A percentile compares a stretch with the other conserved stretches of the same genome.
These are phyloP conservation scores for Peziza echinospora DNA, from an alignment of 495 filamentous ascomycete genomes.

Conservation along the genomic window DNA sequence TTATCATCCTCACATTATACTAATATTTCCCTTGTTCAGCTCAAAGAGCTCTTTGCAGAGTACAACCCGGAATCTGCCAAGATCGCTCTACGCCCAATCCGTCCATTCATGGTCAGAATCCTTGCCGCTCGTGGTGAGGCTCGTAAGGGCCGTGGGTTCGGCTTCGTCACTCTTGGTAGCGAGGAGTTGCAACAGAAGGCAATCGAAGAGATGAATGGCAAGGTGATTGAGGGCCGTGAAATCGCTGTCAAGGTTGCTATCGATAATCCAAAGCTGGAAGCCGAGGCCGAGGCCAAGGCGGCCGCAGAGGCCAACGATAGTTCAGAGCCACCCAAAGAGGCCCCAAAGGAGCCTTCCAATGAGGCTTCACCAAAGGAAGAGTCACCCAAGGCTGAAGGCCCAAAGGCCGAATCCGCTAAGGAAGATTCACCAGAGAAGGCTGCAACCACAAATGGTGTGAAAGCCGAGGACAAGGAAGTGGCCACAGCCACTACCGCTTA, in stretches of 20 bases:
- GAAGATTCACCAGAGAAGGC: conserved; percentile 5
- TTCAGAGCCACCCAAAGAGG: background rate
- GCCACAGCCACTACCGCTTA: conserved; percentile 7
- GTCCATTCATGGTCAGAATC: conserved; percentile 99
- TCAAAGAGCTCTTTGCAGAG: conserved; percentile 81
- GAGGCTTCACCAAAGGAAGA: conserved; percentile 29
- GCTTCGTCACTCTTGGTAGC: conserved; percentile 85
- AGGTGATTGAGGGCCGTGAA: conserved; percentile 93
- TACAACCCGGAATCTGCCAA: conserved; percentile 86
- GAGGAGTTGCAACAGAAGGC: conserved; percentile 96
- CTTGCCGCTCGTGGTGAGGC: conserved; percentile 91
- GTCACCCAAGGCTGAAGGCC: conserved; percentile 15
- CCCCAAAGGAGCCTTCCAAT: conserved; percentile 19
- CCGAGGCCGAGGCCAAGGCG: conserved; percentile 34
- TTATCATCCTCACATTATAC: too few species aligned
- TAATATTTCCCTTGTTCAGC: conserved; percentile 30
- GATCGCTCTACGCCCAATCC: conserved; percentile 94
- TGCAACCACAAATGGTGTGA: conserved; percentile 13
- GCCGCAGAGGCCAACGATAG: too few species aligned
- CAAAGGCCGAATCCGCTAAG: background rate
- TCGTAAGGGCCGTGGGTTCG: conserved; percentile 97
- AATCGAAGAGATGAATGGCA: conserved; percentile 93
- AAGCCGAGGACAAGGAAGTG: conserved; percentile 13
- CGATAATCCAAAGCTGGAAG: conserved; percentile 96
- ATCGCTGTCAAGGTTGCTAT: conserved; percentile 99